Evolutionary conservation across 768 basidiomycete genomes (phyloP).

Genomic region (Sporobolomyces phaffii): DNA sequence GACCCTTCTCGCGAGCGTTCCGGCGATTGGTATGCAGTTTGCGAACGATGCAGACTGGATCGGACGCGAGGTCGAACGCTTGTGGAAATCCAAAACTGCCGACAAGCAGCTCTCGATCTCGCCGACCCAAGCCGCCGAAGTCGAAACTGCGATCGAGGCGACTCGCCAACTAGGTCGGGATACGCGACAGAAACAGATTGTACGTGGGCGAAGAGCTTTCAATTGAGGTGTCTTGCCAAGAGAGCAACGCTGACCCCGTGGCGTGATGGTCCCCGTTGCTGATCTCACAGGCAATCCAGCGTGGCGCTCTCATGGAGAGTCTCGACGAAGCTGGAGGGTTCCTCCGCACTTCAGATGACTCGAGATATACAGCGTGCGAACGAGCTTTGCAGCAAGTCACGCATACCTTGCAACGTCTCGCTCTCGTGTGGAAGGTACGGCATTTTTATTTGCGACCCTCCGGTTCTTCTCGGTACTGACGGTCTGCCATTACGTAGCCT

Average conservation of each 20-base stretch:
- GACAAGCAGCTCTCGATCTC: constrained; percentile 43
- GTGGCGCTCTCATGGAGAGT: constrained; percentile 41
- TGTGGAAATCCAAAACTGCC: constrained; percentile 14
- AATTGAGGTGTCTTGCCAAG: too few species aligned
- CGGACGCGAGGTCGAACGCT: constrained; percentile 33
- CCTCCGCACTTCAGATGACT: constrained; percentile 40
- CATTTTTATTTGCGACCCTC: background rate
- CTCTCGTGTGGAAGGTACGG: constrained; percentile 47
- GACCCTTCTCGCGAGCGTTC: constrained; percentile 43
- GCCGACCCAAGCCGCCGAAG: constrained; percentile 44
- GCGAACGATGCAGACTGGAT: constrained; percentile 49
- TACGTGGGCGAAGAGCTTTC: too few species aligned
- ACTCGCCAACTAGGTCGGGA: constrained; percentile 27
- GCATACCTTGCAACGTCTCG: constrained; percentile 46
- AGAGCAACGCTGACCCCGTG: too few species aligned
- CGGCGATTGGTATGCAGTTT: constrained; percentile 49
- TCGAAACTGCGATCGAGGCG: constrained; percentile 24
- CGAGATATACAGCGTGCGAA: constrained; percentile 40
- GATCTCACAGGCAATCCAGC: constrained; percentile 44
- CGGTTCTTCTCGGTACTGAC: too few species aligned
- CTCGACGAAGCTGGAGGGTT: constrained; percentile 45
- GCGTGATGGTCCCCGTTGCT: too few species aligned
- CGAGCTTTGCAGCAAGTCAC: constrained; percentile 44
- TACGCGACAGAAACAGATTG: constrained; percentile 42
- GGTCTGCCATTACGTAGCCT: too few species aligned